Base-by-base conservation (phyloP, 495 filamentous ascomycete species). In the Daldinia decipiens region DNA sequence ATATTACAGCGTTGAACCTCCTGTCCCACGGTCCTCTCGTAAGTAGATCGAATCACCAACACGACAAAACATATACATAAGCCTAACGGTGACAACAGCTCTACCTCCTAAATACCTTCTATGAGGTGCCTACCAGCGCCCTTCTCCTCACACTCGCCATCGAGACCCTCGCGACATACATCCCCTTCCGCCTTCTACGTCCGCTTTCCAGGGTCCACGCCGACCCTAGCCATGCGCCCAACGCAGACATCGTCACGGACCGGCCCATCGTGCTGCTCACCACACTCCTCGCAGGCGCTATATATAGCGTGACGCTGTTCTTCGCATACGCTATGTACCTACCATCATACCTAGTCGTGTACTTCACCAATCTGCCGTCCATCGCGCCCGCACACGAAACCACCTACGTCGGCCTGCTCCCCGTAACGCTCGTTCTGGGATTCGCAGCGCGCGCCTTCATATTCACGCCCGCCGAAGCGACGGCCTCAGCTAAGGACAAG, bases 91-190 rank as follows among this genome's bases (percentile, higher is more conserved):
- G 15, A 5, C n/a, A 50, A 31, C 58, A 85, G 83, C 85, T 88
- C 68, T 88, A 88, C 66, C 88, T 97, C 51, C 81, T 94, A 36
- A 82, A 81, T 27, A 87, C 86, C 70, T 96, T 94, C 84, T 97
- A 95, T 83, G 75, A 79, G 15, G 82, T 94, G 59, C 84, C 86
- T 5, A 81, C 85, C 8, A 79, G 78, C 52, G 88, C 91, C 8
- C 79, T 88, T 19, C 70, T 86, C 43, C 75, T 82, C 17, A 86
- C 86, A 29, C 85, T 91, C 62, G 71, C 75, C 8, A 89, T 93
- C 69, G 90, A 93, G 61, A 76, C 91, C 52, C 68, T 89, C 68
- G 86, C 92, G 7, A 87, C 86, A 21, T 87, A 86, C 52, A 74
- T 93, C 43, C 92, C 94, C 5, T 92, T 95, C 77, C 79, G 83